Base-by-base conservation (phyloP, 805 yeast species). In the Yarrowia phangngaensis region DNA sequence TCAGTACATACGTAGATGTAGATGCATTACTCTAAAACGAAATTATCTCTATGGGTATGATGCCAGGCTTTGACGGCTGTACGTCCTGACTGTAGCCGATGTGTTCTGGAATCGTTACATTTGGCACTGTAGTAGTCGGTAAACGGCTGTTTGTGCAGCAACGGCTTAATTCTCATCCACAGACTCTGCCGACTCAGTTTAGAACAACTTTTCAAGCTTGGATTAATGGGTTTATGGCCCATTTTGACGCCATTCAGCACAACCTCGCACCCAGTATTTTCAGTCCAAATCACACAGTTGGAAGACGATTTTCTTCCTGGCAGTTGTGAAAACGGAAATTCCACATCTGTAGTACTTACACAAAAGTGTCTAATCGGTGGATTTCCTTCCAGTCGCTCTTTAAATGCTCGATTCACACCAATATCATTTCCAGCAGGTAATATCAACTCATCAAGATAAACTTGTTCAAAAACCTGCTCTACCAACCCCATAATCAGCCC, bases 191-290 rank as follows among this genome's bases (percentile, higher is more conserved):
- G 20, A 6, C 24, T 16, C 3, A 41, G 28, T 3, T 20, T 29
- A 2, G 48, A 41, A 3, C 28, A 26, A 15, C 35, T 22, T 17
- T 22, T 29, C 5, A 24, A n/a, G n/a, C 8, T 13, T 12, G 20
- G 14, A 8, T 26, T 26, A 6, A 32, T 27, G 11, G 50, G 50
- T 19, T 33, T 31, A 6, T 45, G 40, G 16, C 50, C 51, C 51
- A 35, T 47, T 47, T 27, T 47, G 20, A 47, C 48, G 8, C 51
- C 51, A 11, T 27, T 40, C 8, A 51, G 20, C 8, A 31, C 32
- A 15, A 45, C 51, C 29, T 28, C 36, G 49, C 55, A 55, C 61
- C 52, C 82, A 74, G 64, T 67, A 77, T 43, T 80, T 80, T 58
- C 47, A n/a, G 27, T 24, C 30, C 32, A 33, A 9, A 45, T n/a